Base-by-base conservation (phyloP, 805 yeast species). In the Kregervanrija delftensis region DNA sequence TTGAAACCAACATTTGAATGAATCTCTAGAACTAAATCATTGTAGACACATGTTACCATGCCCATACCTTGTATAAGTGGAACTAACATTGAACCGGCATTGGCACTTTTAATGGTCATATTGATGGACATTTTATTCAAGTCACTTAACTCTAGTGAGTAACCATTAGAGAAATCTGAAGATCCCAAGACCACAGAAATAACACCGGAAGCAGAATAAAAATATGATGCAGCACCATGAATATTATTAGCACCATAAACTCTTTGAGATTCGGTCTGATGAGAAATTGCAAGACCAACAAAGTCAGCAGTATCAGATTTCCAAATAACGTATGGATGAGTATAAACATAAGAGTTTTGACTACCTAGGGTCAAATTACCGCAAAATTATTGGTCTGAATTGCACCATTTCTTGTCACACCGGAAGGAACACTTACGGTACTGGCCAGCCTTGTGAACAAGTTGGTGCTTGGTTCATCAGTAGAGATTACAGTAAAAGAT, bases 331-430 rank as follows among this genome's bases (percentile, higher is more conserved):
- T 83, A 86, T 15, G 95, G 95, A 53, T 77, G 80, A 9, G 83
- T 71, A 66, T 74, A 84, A 4, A 74, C 74, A 41, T 79, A 73
- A 41, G 70, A 67, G 17, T 69, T 64, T 61, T 80, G 87, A 41
- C 62, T 63, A 16, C 68, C 82, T 16, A 83, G 65, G 51, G 81
- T 64, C 55, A 84, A 57, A 59, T 86, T 86, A 33, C 78, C 75
- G 63, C 76, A 84, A 62, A 86, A 64, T 84, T 86, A 68, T 86
- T 86, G 17, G 95, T 87, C 56, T 81, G 79, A 48, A 74, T 70
- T 2, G 81, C 74, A 32, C 63, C 73, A 41, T 63, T 57, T 47
- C 70, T 68, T 35, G 66, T 61, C 33, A 75, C 79, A 33, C 77
- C 77, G 3, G 51, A 52, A 14, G 83, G 79, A 35, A 79, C 57